phyloP scores from a whole-genome alignment of 306 rosid species.

The Medicago ruthenica region DNA sequence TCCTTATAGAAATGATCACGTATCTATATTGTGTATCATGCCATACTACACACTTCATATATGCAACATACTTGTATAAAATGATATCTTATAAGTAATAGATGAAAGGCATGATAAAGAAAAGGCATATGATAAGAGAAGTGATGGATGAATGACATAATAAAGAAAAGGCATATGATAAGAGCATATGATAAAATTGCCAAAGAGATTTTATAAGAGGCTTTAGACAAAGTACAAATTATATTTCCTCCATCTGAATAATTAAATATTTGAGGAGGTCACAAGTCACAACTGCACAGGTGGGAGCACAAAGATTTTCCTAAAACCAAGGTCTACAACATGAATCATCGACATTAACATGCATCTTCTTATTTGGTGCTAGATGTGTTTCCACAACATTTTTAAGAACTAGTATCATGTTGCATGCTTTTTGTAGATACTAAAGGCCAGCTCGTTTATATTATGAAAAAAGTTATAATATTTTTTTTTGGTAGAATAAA shows the following conservation, averaged over 20 bases:
- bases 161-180: not conserved
- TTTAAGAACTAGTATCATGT: no score
- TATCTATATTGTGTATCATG: not conserved
- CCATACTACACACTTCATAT: not conserved
- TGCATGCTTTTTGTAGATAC: not conserved
- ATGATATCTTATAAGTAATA: not conserved
- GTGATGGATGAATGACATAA: not conserved
- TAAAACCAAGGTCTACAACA: not conserved
- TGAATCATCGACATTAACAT: no score
- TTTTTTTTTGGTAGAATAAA: no score
- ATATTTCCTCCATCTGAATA: not conserved
- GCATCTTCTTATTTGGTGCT: no score
- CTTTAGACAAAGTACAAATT: not conserved
- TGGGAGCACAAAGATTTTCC: not conserved
- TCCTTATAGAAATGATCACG: not conserved
- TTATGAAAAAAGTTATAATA: not conserved
- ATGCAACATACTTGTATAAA: not conserved
- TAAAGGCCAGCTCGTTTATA: not conserved
- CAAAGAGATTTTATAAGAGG: not conserved
- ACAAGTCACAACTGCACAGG: not conserved
- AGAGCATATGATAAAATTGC: not conserved
- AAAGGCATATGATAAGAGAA: not conserved
- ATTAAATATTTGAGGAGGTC: not conserved
- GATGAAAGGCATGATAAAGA: not conserved
- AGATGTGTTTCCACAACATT: no score